Evolutionary conservation across 2,329 filamentous ascomycete species (phyloP), one percentile per base, ranked within the genome.

Genomic region (Aspergillus fructus): DNA sequence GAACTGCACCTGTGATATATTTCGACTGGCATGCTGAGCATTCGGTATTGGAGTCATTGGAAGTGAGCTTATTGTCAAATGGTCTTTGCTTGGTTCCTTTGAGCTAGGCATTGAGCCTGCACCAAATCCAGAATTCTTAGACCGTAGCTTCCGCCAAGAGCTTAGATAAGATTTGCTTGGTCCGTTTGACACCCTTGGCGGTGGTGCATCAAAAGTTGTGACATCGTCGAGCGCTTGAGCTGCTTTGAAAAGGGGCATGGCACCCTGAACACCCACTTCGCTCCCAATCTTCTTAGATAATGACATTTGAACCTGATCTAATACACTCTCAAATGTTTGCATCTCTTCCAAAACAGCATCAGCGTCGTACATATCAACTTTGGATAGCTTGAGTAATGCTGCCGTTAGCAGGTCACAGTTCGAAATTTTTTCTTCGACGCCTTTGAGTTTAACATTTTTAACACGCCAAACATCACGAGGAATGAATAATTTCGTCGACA

Each of bases 311-410:
- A 93, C 90, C 71, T 93, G 89, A 68, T 97, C 93, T 30, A 99
- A 81, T 30, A 97, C 84, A 39, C 82, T 81, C 73, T 99, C 94
- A 4, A 99, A 81, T 2, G 86, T 83, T 71, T 97, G 92, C 88
- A 99, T 94, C 73, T 99, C 94, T 66, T 96, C 92, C 15, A 96
- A 81, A 19, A 97, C 87, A 0, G 92, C 91, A 70, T 97, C 93
- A 0, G 93, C 93, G 71, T 99, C 93, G 61, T 86, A 89, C 0
- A 89, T 94, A 67, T 99, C 91, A 1, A 96, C 92, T 61, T 86
- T 84, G 6, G 87, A 85, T 37, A 99, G 83, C 71, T 93, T 94
- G 56, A 91, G 82, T 30, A 99, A 79, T 9, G 93, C 93, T 1
- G 93, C 91, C 1, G 93, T 97, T 49, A 99, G 82, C 51, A 91